Base-by-base conservation (phyloP, 2,329 filamentous ascomycete genomes). In the Pseudocercospora macadamiae region DNA sequence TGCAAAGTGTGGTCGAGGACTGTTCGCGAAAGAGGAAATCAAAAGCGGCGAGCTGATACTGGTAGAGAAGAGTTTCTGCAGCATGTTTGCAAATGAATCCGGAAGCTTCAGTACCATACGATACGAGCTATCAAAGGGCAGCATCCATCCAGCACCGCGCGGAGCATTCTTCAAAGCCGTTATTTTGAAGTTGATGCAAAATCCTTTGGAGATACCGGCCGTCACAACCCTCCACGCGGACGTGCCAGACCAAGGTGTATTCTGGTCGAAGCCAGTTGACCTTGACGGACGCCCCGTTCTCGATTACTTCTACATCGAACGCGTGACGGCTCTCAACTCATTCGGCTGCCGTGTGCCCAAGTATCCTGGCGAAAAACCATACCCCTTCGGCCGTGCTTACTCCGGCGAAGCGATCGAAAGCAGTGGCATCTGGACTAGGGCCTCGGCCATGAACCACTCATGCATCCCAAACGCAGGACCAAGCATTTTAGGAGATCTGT, bases 401-500 rank as follows among this genome's bases (percentile, higher is more conserved):
- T 6, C 19, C 14, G 23, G 23, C n/a, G 10, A 23, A 26, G 42
- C 19, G 4, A 23, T 47, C 14, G 42, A 21, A 19, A 25, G 57
- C 30, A 34, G 49, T 54, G 82, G 82, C 0, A 55, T 84, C 10
- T 86, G 82, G 81, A 57, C 71, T 2, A 58, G 73, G 1, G 79
- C 80, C 3, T 81, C 82, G 0, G 73, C 75, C 55, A 77, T 83
- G 62, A 86, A 86, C 57, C 83, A 86, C 61, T 76, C 75, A 9
- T 86, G 83, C 66, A 16, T 75, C 3, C 67, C 68, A 8, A 86
- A 84, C 62, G 77, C 76, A 16, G 60, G 57, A 0, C 79, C 79
- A 14, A 69, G 76, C 1, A 84, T 83, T 65, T 81, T 85, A 34
- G 82, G 83, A 2, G 82, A 86, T 63, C 76, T 86, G 73, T 74